These are phyloP conservation scores for Dactylonectria estremocensis DNA, from an alignment of 2,329 filamentous ascomycete species.

Conservation along the genomic window DNA sequence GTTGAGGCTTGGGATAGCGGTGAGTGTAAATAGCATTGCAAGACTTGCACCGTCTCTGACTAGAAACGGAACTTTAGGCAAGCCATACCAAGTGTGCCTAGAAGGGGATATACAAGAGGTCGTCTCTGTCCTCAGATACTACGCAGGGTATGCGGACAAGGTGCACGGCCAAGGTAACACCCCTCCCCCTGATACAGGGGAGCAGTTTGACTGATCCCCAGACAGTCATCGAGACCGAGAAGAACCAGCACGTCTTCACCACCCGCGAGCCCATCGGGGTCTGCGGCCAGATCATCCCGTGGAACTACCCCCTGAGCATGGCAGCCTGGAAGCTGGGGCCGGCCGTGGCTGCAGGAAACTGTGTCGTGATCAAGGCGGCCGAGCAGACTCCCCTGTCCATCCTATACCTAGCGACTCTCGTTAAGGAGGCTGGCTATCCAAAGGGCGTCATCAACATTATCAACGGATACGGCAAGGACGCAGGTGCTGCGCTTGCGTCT, in stretches of 20 bases:
- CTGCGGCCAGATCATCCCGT: slow-evolving; percentile 18
- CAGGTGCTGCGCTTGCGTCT: not conserved
- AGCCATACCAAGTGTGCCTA: not conserved
- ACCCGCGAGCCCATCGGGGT: slow-evolving; percentile 1
- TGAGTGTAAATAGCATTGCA: too few relatives aligned
- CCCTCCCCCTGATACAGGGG: not conserved
- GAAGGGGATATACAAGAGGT: not conserved
- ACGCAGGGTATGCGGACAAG: not conserved
- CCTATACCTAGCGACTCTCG: not conserved
- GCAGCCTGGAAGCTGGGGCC: slow-evolving; percentile 10
- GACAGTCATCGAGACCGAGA: too few relatives aligned
- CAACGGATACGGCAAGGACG: not conserved
- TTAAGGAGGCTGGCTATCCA: not conserved
- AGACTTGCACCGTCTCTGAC: too few relatives aligned
- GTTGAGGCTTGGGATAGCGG: slow-evolving; percentile 5
- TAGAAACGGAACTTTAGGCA: not conserved
- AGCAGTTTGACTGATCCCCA: too few relatives aligned
- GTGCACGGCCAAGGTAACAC: not conserved
- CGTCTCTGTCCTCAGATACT: not conserved
- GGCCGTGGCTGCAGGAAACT: slow-evolving; percentile 8
- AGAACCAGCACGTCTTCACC: slow-evolving; percentile 1
- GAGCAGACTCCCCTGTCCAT: slow-evolving; percentile 10
- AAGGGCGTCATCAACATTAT: slow-evolving; percentile 10
- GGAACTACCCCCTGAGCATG: slow-evolving; percentile 9
- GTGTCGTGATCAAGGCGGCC: slow-evolving; percentile 6